These are phyloP conservation scores for Oxytropis ochrocephala DNA, from an alignment of 306 rosid genomes.

Conservation along the genomic window DNA sequence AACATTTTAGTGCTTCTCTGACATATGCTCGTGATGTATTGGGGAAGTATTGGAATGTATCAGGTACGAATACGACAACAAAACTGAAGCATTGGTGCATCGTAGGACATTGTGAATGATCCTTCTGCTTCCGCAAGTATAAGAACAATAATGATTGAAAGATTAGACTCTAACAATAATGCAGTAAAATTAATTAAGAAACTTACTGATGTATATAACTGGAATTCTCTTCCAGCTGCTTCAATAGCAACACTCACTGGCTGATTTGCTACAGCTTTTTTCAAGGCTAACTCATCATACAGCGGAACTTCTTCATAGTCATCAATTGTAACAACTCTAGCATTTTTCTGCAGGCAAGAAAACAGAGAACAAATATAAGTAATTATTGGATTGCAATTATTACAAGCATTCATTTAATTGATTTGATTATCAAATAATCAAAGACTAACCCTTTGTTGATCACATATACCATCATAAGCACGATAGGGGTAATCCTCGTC, in stretches of 20 bases:
- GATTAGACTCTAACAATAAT: not conserved
- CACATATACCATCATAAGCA: constrained; percentile 51
- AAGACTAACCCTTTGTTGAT: constrained; percentile 47
- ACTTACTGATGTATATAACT: constrained; percentile 67
- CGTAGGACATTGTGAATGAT: too few species aligned
- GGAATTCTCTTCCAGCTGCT: constrained; percentile 76
- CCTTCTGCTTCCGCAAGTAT: too few species aligned
- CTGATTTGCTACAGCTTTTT: constrained; percentile 70
- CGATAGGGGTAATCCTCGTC: constrained; percentile 80
- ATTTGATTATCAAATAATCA: not conserved
- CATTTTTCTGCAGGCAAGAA: constrained; percentile 52
- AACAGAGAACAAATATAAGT: not conserved
- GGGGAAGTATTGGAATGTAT: too few species aligned
- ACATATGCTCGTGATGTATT: too few species aligned
- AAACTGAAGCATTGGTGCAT: too few species aligned
- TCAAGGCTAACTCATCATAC: constrained; percentile 55
- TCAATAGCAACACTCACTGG: constrained; percentile 82
- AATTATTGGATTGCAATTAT: not conserved
- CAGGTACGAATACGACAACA: too few species aligned
- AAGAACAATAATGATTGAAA: not conserved
- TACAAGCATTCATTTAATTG: not conserved
- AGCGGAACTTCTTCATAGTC: constrained; percentile 57
- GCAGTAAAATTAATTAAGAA: not conserved
- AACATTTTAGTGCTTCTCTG: too few species aligned
- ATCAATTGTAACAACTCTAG: constrained; percentile 63